Evolutionary conservation across 2,329 filamentous ascomycete genomes (phyloP).

Genomic region (Apiospora rasikravindrae): DNA sequence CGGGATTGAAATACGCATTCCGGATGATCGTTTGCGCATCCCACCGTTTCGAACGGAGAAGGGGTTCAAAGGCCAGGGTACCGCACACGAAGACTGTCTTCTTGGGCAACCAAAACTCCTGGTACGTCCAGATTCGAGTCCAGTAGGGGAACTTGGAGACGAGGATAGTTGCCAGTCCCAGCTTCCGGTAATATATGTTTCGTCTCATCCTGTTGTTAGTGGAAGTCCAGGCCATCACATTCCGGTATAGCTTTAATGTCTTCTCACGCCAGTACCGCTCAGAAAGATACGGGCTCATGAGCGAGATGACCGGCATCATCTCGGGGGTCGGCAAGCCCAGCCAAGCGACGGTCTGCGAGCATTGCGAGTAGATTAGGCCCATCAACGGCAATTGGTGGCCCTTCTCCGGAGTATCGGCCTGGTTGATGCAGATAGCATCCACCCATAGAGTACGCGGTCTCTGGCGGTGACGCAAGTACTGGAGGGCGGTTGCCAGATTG

Average conservation of each 20-base stretch:
- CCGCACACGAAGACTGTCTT: background rate
- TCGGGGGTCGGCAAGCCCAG: background rate
- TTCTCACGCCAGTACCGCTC: background rate
- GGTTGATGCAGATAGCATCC: conserved; percentile 27
- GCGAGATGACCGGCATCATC: background rate
- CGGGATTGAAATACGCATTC: background rate
- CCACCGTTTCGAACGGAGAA: background rate
- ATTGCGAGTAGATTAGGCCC: conserved; percentile 21
- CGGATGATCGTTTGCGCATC: background rate
- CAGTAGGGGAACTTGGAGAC: background rate
- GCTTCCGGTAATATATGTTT: background rate
- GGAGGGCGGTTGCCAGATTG: background rate
- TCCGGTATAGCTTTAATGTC: background rate
- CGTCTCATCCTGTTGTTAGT: background rate
- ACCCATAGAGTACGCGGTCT: conserved; percentile 19
- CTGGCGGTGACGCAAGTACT: background rate
- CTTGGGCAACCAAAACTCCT: background rate
- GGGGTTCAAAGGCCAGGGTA: background rate
- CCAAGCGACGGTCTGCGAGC: background rate
- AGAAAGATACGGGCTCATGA: background rate
- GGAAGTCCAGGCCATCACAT: background rate
- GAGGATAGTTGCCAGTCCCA: background rate
- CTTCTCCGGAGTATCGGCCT: conserved; percentile 18
- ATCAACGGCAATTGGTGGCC: conserved; percentile 20
- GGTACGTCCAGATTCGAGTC: background rate